A percentile compares a stretch with the other conserved stretches of the same genome.
Conservation (phyloP, 2,329 filamentous ascomycete genomes). For the Pestalotiopsis sp. region DNA sequence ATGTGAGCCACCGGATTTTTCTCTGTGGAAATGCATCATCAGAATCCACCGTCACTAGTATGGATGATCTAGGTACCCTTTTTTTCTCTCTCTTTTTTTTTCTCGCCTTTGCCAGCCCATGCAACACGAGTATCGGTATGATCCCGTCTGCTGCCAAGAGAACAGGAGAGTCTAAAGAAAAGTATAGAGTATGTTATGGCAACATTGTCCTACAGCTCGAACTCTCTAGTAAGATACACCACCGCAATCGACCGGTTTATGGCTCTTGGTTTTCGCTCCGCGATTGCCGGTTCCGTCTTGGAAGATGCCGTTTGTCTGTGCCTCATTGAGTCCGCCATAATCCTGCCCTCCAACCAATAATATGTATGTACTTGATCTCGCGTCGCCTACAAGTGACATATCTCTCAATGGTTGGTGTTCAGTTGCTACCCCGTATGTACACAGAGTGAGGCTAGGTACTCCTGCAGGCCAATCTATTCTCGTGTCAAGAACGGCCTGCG, state of each 20-base stretch:
- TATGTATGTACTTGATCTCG: not conserved
- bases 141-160: not conserved
- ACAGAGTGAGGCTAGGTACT: not conserved
- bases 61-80: not conserved
- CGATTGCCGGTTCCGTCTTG: not conserved
- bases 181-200: not conserved
- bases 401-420: not conserved
- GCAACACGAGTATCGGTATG: not conserved
- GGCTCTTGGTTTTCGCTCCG: not conserved
- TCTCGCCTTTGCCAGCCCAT: not conserved
- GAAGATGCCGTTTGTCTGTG: not conserved
- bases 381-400: not conserved
- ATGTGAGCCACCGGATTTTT: not conserved
- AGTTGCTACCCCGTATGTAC: not conserved
- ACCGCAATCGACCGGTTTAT: not conserved
- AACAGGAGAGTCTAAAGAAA: not conserved
- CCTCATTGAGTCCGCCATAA: not conserved
- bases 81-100: not conserved
- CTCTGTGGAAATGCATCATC: not conserved
- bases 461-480: constrained; percentile 1
- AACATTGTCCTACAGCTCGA: not conserved
- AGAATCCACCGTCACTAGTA: not conserved
- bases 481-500: not conserved
- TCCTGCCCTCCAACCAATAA: not conserved
- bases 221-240: not conserved